Conservation (phyloP, 345 rosid species). For the Arabidopsis thaliana region TAIR10.1 NC_003076.8:24523001-24523500, state of each 20-base stretch:
- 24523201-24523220: not conserved
- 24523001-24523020: not conserved
- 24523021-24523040: constrained; percentile 31
- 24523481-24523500: constrained; percentile 84
- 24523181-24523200: constrained; percentile 71
- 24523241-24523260: not conserved
- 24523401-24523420: constrained; percentile 64
- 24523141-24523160: constrained; percentile 70
- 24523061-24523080: constrained; percentile 20
- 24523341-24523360: constrained; percentile 21
- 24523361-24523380: not conserved
- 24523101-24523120: constrained; percentile 61
- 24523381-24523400: constrained; percentile 33
- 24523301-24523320: not conserved
- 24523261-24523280: not conserved
- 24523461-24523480: constrained; percentile 70
- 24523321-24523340: not conserved
- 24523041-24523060: constrained; percentile 19
- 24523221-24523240: not conserved
- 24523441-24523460: constrained; percentile 76
- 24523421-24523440: constrained; percentile 81
- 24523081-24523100: constrained; percentile 46
- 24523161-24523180: constrained; percentile 91
- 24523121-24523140: constrained; percentile 70
- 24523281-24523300: constrained; percentile 5